Evolutionary conservation across 1,139 yeast species (phyloP), one percentile per base, ranked within the genome.

Genomic region (Kodamaea suecica): DNA sequence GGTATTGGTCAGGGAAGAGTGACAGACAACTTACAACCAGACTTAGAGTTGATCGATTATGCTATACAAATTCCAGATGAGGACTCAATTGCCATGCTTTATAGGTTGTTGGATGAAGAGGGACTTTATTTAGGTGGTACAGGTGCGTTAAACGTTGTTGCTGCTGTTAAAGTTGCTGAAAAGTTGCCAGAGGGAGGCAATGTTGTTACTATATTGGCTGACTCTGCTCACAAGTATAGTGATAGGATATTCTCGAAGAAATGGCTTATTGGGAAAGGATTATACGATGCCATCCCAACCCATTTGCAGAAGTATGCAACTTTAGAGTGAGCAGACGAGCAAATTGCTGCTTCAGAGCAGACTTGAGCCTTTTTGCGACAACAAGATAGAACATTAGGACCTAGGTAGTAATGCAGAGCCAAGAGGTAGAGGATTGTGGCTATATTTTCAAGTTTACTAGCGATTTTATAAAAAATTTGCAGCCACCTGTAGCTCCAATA

Each of bases 1-100:
- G 97, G 97, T 27, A 86, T 88, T 61, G 97, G 97, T 24, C 97
- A 88, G 61, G 96, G 95, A 31, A 74, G 97, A 49, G 83, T 88
- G 49, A 88, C 97, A 6, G 84, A 77, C 43, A 88, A 88, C 57
- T 72, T 88, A 60, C 68, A 70, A 27, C 85, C 80, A 25, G 95
- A 86, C 44, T 61, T 87, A 23, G 81, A 73, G 12, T 52, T 75
- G 15, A 73, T 85, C 32, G 84, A 87, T 49, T 95, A 84, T 49
- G 92, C 90, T 5, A 60, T 84, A 35, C 72, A 75, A 43, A 78
- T 88, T 36, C 76, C 88, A 1, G 97, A 88, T 58, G 80, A 80
- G 47, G 73, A 77, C 10, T 72, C 84, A 23, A 86, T 90, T 49
- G 77, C 69, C 31, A 90, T 88, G 97, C 66, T 87, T 26, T 88